Base-by-base conservation (phyloP, 352 stramenopile species). In the Phytophthora aleatoria region DNA sequence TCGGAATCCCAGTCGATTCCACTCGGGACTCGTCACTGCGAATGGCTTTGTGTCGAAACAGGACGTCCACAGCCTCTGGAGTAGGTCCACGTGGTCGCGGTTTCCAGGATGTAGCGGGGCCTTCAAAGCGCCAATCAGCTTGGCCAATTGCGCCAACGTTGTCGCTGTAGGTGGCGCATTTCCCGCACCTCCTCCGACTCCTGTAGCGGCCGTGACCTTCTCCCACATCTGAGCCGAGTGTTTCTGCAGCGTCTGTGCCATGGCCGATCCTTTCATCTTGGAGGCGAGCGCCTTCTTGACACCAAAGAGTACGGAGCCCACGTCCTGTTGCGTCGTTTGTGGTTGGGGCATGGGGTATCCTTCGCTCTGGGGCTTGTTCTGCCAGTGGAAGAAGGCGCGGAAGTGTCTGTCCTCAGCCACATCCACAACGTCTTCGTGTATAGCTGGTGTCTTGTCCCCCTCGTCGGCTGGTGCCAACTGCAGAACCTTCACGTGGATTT, bases 231-330 rank as follows among this genome's bases (percentile, higher is more conserved):
- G 83, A 8, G 62, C 79, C 16, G 77, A 90, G 57, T 82, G 79
- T 48, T 95, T 95, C 53, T 93, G 83, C 20, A 95, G 62, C 13
- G 71, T 82, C 61, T 91, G 81, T 13, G 81, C 84, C 54, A 92
- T 67, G 2, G 50, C 62, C 2, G 83, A 93, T 39, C 88, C 73
- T 72, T 90, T 91, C 76, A 92, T 89, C 69, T 91, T 91, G 58
- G 85, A 91, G n/a, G 83, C 67, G 6, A 94, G 75, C 20, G 81
- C 83, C 65, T 93, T 91, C 73, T 89, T 93, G 26, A 91, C 83
- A 13, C 81, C 85, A 8, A 85, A 85, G 16, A 94, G 60, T 24
- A 94, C 82, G 9, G 74, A 77, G 2, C 74, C 55, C 5, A 85
- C 78, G n/a, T 92, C 80, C 50, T 90, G 81, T 11, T 50, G 47